phyloP scores from a whole-genome alignment of 768 basidiomycete species.

The Lentinula lateritia region DNA sequence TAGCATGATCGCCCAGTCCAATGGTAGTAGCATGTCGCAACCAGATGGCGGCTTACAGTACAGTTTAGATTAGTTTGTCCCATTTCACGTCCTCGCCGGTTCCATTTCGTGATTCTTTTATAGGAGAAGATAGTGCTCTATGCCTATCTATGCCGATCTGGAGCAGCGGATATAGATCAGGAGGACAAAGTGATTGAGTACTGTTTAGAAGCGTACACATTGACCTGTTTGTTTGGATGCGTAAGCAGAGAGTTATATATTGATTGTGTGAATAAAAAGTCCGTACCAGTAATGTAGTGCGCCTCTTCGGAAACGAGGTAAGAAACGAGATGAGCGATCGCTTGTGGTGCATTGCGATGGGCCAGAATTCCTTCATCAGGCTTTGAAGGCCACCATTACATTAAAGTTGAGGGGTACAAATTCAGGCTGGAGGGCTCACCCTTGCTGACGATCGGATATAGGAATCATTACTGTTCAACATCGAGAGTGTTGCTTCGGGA shows the following conservation, averaged over 20 bases:
- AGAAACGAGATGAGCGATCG: slow-evolving; percentile 24
- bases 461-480: too few species aligned
- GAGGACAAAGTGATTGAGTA: neutral
- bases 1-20: too few species aligned
- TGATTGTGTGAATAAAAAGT: neutral
- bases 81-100: too few species aligned
- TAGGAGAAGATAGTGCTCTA: neutral
- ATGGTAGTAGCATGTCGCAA: too few species aligned
- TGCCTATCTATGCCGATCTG: neutral
- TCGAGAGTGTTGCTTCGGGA: too few species aligned
- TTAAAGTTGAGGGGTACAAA: neutral
- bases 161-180: neutral
- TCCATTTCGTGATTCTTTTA: neutral
- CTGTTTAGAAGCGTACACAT: neutral
- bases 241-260: neutral
- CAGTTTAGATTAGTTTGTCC: too few species aligned
- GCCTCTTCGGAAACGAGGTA: slow-evolving; percentile 26
- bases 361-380: slow-evolving; percentile 11
- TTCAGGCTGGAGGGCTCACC: neutral
- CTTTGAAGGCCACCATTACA: slow-evolving; percentile 1
- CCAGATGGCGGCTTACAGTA: too few species aligned
- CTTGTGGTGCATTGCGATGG: slow-evolving; percentile 11
- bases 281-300: slow-evolving; percentile 21
- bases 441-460: slow-evolving; percentile 1
- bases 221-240: neutral